Conservation (phyloP, 345 rosid species). For the Populus tremula region DNA sequence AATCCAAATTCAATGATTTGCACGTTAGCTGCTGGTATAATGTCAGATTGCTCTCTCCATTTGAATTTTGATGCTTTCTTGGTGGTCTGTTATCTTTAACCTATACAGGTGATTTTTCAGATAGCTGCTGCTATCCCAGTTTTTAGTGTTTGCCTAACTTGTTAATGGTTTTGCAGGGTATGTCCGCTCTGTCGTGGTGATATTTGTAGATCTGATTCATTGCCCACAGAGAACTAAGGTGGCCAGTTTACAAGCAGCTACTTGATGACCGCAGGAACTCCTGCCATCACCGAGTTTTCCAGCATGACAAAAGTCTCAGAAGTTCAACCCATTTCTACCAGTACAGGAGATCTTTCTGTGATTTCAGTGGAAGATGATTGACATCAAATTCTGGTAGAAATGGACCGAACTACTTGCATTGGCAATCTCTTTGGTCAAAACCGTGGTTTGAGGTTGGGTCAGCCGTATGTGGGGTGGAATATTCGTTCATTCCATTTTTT, state of each 20-base stretch:
- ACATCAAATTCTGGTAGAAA: not conserved
- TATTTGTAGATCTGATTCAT: conserved; percentile 60
- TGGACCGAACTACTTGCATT: not conserved
- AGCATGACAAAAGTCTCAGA: not conserved
- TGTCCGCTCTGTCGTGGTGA: conserved; percentile 97
- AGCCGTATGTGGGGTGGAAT: not conserved
- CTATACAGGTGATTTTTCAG: too few species aligned
- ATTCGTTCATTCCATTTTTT: not conserved
- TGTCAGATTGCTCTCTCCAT: not conserved
- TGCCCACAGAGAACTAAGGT: conserved; percentile 37
- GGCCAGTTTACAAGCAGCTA: not conserved
- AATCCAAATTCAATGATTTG: not conserved
- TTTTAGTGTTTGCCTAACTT: conserved; percentile 1
- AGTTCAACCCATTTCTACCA: conserved; percentile 12
- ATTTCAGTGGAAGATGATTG: not conserved
- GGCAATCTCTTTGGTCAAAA: not conserved
- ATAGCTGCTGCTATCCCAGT: too few species aligned
- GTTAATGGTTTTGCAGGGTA: conserved; percentile 52
- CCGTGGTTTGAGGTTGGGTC: not conserved
- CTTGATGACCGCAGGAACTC: conserved; percentile 4
- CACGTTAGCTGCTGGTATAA: not conserved
- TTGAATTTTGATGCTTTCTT: not conserved
- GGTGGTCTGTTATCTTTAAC: not conserved
- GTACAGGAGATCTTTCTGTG: not conserved
- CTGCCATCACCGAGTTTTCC: conserved; percentile 1